Base-by-base conservation (phyloP, 306 rosid species). In the Arachis stenosperma region DNA sequence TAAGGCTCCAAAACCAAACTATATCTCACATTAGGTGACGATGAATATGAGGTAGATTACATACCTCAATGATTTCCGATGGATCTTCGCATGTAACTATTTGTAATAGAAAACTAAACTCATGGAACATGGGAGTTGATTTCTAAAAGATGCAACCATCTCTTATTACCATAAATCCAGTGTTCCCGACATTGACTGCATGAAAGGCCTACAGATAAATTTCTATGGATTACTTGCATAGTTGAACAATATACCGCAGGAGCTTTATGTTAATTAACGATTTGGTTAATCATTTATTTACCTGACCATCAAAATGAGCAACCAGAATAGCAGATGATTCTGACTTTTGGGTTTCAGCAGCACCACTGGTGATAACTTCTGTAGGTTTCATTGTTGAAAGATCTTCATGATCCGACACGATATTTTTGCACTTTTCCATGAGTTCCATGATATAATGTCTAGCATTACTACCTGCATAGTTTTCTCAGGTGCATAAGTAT, bases 171-270 rank as follows among this genome's bases (percentile, higher is more conserved):
- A 91, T 75, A 69, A 87, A 87, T 61, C 93, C 89, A 1, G 92
- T 85, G 81, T 89, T 86, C 14, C 95, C 95, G 70, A 91, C 79
- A 73, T 85, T 86, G 75, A 87, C 95, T 74, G 84, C 92, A 70
- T 82, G 91, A 70, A 91, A 81, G 78, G 83, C 74, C 97, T 91
- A 84, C 42, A 70, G 30, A 69, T 56, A 71, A 78, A 75, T 80
- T 47, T 55, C 51, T 71, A 43, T 6, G 59, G 51, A 75, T 67
- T 52, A 73, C 15, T 57, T 51, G 74, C 54, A 54, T 66, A 64
- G 54, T 65, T 59, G n/a, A 67, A 76, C 61, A 67, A 67, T 58
- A 66, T 33, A 13, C 40, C 12, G 36, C 55, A 40, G 43, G 43
- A 40, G 7, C 6, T 40, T 40, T 40, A 40, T 40, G 7, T 40